A percentile compares a stretch with the other conserved stretches of the same genome.
Evolutionary conservation across 768 basidiomycete genomes (phyloP).

Genomic region (Rhodosporidiobolus sp.): DNA sequence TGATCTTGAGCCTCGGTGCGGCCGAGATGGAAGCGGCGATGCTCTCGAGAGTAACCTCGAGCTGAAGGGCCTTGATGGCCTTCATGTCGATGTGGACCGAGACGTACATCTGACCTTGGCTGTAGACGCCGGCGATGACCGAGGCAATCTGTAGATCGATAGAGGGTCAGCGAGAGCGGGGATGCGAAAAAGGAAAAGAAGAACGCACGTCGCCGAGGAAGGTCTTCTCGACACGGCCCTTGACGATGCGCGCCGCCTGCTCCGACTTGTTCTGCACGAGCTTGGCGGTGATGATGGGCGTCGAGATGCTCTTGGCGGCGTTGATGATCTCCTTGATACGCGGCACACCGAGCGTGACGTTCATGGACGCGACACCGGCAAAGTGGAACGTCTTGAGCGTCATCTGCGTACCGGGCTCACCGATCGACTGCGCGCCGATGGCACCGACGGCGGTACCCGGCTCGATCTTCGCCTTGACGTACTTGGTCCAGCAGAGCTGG

Average conservation of each 20-base stretch:
- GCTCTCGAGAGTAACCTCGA: conserved; percentile 87
- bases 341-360: conserved; percentile 98
- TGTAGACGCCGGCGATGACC: conserved; percentile 93
- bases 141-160: conserved; percentile 66
- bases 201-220: conserved; percentile 77
- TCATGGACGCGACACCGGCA: conserved; percentile 99
- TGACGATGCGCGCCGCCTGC: conserved; percentile 94
- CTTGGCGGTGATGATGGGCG: conserved; percentile 96
- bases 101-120: conserved; percentile 84
- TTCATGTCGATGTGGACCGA: conserved; percentile 86
- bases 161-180: conserved; percentile 47
- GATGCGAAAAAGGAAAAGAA: not conserved
- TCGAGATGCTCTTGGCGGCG: conserved; percentile 93
- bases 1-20: conserved; percentile 86
- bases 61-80: conserved; percentile 85
- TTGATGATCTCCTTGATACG: conserved; percentile 99
- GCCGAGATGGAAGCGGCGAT: conserved; percentile 86
- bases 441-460: conserved; percentile 98
- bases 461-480: conserved; percentile 92
- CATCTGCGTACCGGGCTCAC: conserved; percentile 99
- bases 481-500: conserved; percentile 82
- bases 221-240: conserved; percentile 92
- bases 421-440: conserved; percentile 97
- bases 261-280: conserved; percentile 73
- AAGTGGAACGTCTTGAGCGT: conserved; percentile 99